Evolutionary conservation across 805 yeast species (phyloP).

Genomic region (Priceomyces haplophilus): DNA sequence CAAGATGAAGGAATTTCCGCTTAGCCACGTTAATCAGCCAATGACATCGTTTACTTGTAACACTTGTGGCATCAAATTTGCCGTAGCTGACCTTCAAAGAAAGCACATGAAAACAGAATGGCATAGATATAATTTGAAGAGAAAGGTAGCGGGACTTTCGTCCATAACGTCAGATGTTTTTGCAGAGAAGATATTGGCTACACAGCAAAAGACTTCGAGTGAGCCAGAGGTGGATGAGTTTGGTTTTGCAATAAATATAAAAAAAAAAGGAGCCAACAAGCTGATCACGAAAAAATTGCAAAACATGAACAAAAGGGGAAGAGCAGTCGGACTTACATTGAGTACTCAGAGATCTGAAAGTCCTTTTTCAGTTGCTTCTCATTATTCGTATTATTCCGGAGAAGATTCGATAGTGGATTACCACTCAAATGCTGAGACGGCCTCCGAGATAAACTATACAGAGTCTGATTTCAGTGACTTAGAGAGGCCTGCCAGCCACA

Average conservation of each 20-base stretch:
- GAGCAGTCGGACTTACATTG: constrained; percentile 11
- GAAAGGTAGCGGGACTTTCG: constrained; percentile 55
- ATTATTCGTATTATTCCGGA: constrained; percentile 53
- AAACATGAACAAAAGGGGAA: constrained; percentile 20
- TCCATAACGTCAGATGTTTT: constrained; percentile 67
- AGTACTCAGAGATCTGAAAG: constrained; percentile 36
- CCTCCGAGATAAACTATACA: constrained; percentile 48
- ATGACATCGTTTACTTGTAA: constrained; percentile 35
- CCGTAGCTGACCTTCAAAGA: constrained; percentile 37
- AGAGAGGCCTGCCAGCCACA: background rate
- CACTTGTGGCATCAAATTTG: constrained; percentile 39
- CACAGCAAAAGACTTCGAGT: constrained; percentile 18
- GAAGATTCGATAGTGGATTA: constrained; percentile 36
- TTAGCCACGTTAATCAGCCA: background rate
- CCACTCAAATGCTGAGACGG: constrained; percentile 42
- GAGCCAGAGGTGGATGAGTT: constrained; percentile 48
- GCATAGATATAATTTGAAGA: constrained; percentile 44
- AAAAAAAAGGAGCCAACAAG: constrained; percentile 21
- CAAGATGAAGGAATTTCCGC: constrained; percentile 3
- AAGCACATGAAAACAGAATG: constrained; percentile 45
- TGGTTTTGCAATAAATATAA: constrained; percentile 45
- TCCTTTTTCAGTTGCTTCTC: constrained; percentile 56
- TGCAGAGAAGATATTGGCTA: constrained; percentile 59
- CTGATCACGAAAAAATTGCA: constrained; percentile 41
- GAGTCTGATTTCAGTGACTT: constrained; percentile 30